Base-by-base conservation (phyloP, 2,329 filamentous ascomycete species). In the Phialophora tarda region DNA sequence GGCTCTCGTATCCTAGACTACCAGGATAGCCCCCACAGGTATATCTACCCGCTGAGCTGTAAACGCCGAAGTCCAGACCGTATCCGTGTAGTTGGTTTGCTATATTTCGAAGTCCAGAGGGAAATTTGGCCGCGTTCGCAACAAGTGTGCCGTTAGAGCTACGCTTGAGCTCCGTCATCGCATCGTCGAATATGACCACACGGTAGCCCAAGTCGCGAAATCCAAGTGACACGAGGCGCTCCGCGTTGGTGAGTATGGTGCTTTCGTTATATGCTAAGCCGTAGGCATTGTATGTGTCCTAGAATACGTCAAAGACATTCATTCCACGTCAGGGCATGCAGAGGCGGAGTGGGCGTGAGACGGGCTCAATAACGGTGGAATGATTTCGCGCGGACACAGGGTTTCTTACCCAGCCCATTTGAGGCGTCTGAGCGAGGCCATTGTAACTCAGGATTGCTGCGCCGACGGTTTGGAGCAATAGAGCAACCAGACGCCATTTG, bases 101-200 rank as follows among this genome's bases (percentile, higher is more conserved):
- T 1, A 86, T 74, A 21, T 78, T 73, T 12, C 76, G 76, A 71
- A 86, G 84, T 21, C 84, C 81, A 26, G 77, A 78, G 2, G 84
- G 83, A 62, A 83, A 83, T 65, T 78, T 83, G 66, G 71, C 73
- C 38, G 73, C 64, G 66, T 83, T 75, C 2, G 78, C 74, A 3
- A 80, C 72, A 3, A 85, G 75, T 41, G 78, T 78, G 34, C 81
- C 80, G 51, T 81, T 82, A 2, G 74, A 69, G 59, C 78, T 78
- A 8, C 84, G 78, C 30, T 82, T 81, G 48, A 50, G 54, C 48
- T 75, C 72, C 12, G 77, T 79, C 84, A 84, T 85, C 73, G 83
- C 85, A 69, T 86, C 84, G 69, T 86, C 84, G 1, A 85, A 75
- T 44, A 83, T 76, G 50, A 85, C 79, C 69, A 85, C 84, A 64